Evolutionary conservation across 108 stramenopile species (phyloP).

Genomic region (Nitzschia inconspicua): DNA sequence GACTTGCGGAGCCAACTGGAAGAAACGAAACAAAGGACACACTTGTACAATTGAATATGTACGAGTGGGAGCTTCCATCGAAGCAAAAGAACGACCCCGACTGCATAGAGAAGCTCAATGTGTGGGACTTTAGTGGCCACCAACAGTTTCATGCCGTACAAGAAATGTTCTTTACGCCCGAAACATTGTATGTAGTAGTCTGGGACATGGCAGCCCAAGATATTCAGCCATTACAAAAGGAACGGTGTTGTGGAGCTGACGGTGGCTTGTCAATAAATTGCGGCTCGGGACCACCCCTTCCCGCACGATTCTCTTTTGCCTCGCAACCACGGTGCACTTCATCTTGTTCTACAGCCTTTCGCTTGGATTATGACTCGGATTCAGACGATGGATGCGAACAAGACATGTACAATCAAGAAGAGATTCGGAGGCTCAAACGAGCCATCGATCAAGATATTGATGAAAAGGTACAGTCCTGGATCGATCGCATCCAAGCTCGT

Average conservation of each 20-base stretch:
- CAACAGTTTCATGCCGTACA: background rate
- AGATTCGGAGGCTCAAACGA: background rate
- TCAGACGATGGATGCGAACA: background rate
- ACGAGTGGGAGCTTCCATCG: background rate
- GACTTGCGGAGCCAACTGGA: background rate
- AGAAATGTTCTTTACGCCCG: slow-evolving; percentile 7
- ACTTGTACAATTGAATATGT: background rate
- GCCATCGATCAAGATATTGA: background rate
- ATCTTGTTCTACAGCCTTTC: background rate
- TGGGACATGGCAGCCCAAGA: slow-evolving; percentile 4
- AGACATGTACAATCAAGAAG: slow-evolving; percentile 3
- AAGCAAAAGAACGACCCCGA: background rate
- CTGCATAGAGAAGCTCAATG: background rate
- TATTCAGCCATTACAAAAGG: background rate
- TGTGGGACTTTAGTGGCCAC: slow-evolving; percentile 3
- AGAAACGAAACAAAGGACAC: background rate
- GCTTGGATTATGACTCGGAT: background rate
- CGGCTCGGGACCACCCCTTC: too few relatives aligned
- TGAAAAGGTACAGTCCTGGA: slow-evolving; percentile 3
- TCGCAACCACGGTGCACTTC: too few relatives aligned
- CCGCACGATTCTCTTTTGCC: too few relatives aligned
- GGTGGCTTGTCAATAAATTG: too few relatives aligned
- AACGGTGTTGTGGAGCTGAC: too few relatives aligned
- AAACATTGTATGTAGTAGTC: background rate
- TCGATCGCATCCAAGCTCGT: slow-evolving; percentile 3